Conservation (phyloP, 2,329 filamentous ascomycete genomes). For the Knoxdaviesia proteae region DNA sequence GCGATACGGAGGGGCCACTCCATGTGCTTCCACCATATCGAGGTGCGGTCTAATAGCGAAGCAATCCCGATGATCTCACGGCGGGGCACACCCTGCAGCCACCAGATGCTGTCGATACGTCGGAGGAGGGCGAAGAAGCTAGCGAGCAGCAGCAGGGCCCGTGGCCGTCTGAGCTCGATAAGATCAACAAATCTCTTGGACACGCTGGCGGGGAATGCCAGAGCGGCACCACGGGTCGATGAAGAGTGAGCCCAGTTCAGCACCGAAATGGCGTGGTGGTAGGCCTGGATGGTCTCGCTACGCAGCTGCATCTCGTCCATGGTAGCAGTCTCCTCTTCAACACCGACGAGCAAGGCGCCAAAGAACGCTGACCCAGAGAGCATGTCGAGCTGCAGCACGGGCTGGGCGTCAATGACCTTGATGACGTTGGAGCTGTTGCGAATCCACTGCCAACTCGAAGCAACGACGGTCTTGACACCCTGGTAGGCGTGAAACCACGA, state of each 20-base stretch:
- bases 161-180: constrained; percentile 35
- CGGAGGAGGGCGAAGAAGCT: constrained; percentile 47
- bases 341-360: constrained; percentile 33
- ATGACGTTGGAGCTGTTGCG: constrained; percentile 34
- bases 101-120: constrained; percentile 43
- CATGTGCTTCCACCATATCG: constrained; percentile 38
- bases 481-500: constrained; percentile 49
- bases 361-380: constrained; percentile 34
- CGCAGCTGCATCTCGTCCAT: constrained; percentile 7
- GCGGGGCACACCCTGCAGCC: constrained; percentile 45
- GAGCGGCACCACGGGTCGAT: constrained; percentile 33
- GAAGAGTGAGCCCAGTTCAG: constrained; percentile 45
- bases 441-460: constrained; percentile 43
- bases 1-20: constrained; percentile 40
- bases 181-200: constrained; percentile 38
- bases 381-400: constrained; percentile 37
- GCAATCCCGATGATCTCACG: constrained; percentile 45
- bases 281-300: constrained; percentile 26
- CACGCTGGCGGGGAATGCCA: constrained; percentile 44
- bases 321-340: constrained; percentile 29
- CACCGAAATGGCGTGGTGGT: constrained; percentile 42
- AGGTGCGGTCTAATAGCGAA: constrained; percentile 34
- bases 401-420: constrained; percentile 42
- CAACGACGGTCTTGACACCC: constrained; percentile 43
- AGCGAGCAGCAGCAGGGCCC: constrained; percentile 41